A percentile compares a stretch with the other conserved stretches of the same genome.
Conservation (phyloP, 352 stramenopile species). For the Globisporangium heterothallicum region DNA sequence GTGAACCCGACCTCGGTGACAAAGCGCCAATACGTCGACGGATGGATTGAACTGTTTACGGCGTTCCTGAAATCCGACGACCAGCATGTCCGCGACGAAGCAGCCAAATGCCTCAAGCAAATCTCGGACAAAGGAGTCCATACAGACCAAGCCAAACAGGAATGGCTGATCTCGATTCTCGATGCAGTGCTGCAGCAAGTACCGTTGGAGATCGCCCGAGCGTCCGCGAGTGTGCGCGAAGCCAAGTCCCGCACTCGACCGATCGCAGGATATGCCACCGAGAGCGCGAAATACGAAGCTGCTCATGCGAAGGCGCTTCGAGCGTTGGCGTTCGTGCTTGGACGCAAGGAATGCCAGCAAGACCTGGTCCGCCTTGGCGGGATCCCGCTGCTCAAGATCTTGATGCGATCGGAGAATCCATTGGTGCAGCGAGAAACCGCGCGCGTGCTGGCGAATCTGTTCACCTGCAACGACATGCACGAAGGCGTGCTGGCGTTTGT, state of each 20-base stretch:
- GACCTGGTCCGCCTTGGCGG: slow-evolving; percentile 48
- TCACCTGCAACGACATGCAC: slow-evolving; percentile 47
- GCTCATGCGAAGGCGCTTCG: slow-evolving; percentile 56
- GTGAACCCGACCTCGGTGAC: slow-evolving; percentile 35
- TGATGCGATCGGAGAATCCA: slow-evolving; percentile 34
- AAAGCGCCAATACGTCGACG: slow-evolving; percentile 51
- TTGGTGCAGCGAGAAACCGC: slow-evolving; percentile 54
- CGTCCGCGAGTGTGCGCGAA: slow-evolving; percentile 54
- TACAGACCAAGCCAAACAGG: slow-evolving; percentile 57
- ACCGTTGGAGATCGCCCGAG: slow-evolving; percentile 29
- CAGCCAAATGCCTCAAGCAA: slow-evolving; percentile 53
- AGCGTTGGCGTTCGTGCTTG: slow-evolving; percentile 56
- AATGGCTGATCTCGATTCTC: slow-evolving; percentile 71
- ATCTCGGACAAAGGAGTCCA: slow-evolving; percentile 35
- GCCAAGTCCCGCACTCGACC: slow-evolving; percentile 55
- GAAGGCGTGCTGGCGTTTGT: slow-evolving; percentile 28
- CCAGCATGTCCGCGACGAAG: slow-evolving; percentile 37
- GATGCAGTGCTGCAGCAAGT: slow-evolving; percentile 60
- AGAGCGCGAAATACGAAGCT: slow-evolving; percentile 26
- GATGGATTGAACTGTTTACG: slow-evolving; percentile 79
- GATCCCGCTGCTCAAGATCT: slow-evolving; percentile 44
- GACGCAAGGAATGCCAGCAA: slow-evolving; percentile 46
- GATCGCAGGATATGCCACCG: slow-evolving; percentile 26
- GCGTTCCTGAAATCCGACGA: slow-evolving; percentile 51
- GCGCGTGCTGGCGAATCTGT: slow-evolving; percentile 62